These are phyloP conservation scores for Amanita pseudoporphyria DNA, from an alignment of 768 basidiomycete genomes.

Conservation along the genomic window DNA sequence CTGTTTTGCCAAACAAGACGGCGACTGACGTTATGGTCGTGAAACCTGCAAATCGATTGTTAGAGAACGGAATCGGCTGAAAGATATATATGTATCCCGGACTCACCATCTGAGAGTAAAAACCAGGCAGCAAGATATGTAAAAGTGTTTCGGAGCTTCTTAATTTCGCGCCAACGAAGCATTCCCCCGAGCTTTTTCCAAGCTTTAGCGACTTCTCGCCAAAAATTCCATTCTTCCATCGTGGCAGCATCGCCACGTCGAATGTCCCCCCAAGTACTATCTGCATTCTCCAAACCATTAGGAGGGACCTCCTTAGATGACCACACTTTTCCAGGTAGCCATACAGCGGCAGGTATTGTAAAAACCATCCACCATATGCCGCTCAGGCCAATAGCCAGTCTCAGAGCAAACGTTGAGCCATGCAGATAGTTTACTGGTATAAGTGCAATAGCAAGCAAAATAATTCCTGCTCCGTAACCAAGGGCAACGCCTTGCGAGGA, in stretches of 20 bases:
- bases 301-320: conserved; percentile 1
- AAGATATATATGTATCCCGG: neutral
- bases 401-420: conserved; percentile 69
- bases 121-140: conserved; percentile 91
- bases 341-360: conserved; percentile 67
- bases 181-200: conserved; percentile 74
- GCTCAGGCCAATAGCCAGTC: conserved; percentile 76
- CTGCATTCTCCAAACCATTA: conserved; percentile 10
- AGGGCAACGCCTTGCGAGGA: conserved; percentile 82
- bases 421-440: conserved; percentile 68
- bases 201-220: conserved; percentile 47
- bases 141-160: conserved; percentile 74
- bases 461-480: conserved; percentile 79
- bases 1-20: conserved; percentile 86
- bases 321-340: conserved; percentile 43
- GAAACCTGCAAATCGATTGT: conserved; percentile 44
- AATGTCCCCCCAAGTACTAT: conserved; percentile 12
- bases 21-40: conserved; percentile 91
- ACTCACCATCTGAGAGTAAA: conserved; percentile 76
- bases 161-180: conserved; percentile 66
- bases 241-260: conserved; percentile 16
- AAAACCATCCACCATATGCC: conserved; percentile 87
- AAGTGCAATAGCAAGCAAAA: conserved; percentile 61
- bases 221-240: conserved; percentile 30
- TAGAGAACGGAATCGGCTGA: neutral